Evolutionary conservation across 345 rosid species (phyloP).

Genomic region (Linum usitatissimum): DNA sequence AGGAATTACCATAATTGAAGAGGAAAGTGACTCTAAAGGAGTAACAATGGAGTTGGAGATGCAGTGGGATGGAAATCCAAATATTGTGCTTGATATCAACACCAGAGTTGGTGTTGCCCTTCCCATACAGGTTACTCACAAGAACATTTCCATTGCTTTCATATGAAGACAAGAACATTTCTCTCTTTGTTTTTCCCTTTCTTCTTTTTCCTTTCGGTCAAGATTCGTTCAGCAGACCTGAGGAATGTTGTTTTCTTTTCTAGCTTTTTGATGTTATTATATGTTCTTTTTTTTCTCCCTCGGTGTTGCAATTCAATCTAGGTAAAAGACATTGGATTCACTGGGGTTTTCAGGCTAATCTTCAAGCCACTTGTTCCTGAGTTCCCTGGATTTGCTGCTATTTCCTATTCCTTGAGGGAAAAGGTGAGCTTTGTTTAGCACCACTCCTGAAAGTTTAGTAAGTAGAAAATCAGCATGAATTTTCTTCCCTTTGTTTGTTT

Average conservation of each 20-base stretch:
- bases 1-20: slow-evolving; percentile 70
- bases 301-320: slow-evolving; percentile 20
- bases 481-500: background rate
- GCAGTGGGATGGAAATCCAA: slow-evolving; percentile 94
- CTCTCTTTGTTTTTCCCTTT: too few relatives aligned
- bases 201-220: background rate
- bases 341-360: slow-evolving; percentile 88
- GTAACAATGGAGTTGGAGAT: slow-evolving; percentile 78
- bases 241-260: slow-evolving; percentile 7
- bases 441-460: too few relatives aligned
- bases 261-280: background rate
- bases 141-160: background rate
- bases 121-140: slow-evolving; percentile 56
- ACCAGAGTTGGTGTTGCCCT: slow-evolving; percentile 65
- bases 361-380: slow-evolving; percentile 75
- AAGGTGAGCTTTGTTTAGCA: slow-evolving; percentile 33
- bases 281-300: background rate
- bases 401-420: slow-evolving; percentile 61
- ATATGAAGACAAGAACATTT: background rate
- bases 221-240: background rate
- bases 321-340: slow-evolving; percentile 86
- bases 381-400: slow-evolving; percentile 87
- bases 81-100: slow-evolving; percentile 57
- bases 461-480: background rate
- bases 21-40: slow-evolving; percentile 33